A percentile compares a stretch with the other conserved stretches of the same genome.
phyloP scores from a whole-genome alignment of 352 stramenopile species.

The Pythium apleroticum region DNA sequence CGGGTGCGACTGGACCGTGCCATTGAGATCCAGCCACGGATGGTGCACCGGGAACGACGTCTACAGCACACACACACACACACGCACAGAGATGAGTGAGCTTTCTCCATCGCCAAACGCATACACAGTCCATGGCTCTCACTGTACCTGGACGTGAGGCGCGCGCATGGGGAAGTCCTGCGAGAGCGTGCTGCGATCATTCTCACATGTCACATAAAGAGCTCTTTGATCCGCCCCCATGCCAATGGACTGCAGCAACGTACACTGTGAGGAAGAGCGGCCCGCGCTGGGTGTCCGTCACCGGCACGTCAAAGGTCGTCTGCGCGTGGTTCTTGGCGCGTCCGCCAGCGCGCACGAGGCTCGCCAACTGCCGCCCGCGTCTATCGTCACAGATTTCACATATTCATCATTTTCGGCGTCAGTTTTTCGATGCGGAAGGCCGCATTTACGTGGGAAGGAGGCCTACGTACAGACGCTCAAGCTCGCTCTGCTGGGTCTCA shows the following conservation, averaged over 20 bases:
- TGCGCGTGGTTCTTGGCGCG: conserved; percentile 85
- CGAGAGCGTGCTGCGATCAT: conserved; percentile 54
- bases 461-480: conserved; percentile 69
- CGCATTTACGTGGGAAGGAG: neutral
- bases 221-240: neutral
- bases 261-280: conserved; percentile 52
- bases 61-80: conserved; percentile 35
- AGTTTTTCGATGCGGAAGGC: neutral
- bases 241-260: too few relatives aligned
- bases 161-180: conserved; percentile 71
- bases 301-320: conserved; percentile 76
- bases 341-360: conserved; percentile 77
- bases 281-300: conserved; percentile 59
- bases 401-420: neutral
- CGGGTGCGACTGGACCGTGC: conserved; percentile 67
- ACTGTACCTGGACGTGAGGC: conserved; percentile 54
- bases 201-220: conserved; percentile 20
- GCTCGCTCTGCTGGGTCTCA: conserved; percentile 79
- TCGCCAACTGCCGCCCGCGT: conserved; percentile 72
- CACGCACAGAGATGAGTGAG: neutral
- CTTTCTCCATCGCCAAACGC: neutral
- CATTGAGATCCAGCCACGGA: conserved; percentile 65
- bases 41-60: conserved; percentile 71
- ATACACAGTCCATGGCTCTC: neutral
- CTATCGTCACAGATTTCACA: conserved; percentile 35